Conservation (phyloP, 208 protist species). For the Leishmania gerbilli region DNA sequence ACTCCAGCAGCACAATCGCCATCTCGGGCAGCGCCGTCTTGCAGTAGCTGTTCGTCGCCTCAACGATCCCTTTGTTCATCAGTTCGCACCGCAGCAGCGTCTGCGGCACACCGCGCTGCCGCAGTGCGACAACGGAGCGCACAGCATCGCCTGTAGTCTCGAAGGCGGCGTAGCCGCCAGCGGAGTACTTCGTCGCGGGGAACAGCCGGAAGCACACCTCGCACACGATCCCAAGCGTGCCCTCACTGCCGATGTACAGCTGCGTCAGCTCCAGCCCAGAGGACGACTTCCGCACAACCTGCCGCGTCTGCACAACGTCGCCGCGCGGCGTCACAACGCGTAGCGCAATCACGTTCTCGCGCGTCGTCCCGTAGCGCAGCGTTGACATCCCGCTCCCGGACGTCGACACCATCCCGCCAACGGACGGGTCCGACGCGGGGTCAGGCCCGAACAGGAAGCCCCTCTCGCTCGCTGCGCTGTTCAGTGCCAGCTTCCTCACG, state of each 20-base stretch:
- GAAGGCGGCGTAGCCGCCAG: conserved; percentile 56
- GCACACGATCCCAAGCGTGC: conserved; percentile 87
- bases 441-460: conserved; percentile 64
- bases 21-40: conserved; percentile 41
- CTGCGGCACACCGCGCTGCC: conserved; percentile 45
- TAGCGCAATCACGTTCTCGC: conserved; percentile 75
- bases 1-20: conserved; percentile 80
- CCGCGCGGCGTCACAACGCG: conserved; percentile 63
- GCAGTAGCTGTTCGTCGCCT: conserved; percentile 53
- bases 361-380: conserved; percentile 84
- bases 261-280: conserved; percentile 89
- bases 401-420: conserved; percentile 79
- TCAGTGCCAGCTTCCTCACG: conserved; percentile 60
- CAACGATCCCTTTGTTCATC: conserved; percentile 54
- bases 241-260: conserved; percentile 90
- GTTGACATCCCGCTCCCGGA: conserved; percentile 78
- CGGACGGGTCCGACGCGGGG: conserved; percentile 55
- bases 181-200: conserved; percentile 39
- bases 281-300: conserved; percentile 85
- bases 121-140: conserved; percentile 50
- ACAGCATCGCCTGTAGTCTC: conserved; percentile 46
- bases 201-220: conserved; percentile 78
- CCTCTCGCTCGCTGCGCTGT: conserved; percentile 22
- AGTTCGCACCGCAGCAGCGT: conserved; percentile 76
- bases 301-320: conserved; percentile 57